Conservation (phyloP, 1,284 basidiomycete species). For the Sporisorium sorghi region DNA sequence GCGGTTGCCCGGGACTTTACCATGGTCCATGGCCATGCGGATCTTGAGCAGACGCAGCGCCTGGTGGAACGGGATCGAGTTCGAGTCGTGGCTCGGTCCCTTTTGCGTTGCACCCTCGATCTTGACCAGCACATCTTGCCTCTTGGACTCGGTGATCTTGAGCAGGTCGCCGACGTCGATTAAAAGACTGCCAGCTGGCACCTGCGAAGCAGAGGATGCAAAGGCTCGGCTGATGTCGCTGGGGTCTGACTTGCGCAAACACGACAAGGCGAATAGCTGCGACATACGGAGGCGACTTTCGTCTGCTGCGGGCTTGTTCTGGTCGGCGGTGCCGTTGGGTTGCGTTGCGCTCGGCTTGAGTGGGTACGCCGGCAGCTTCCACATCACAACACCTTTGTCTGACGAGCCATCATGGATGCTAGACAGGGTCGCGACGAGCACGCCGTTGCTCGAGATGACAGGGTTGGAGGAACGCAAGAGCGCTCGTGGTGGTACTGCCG, state of each 20-base stretch:
- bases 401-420: slow-evolving; percentile 1
- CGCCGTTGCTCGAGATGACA: slow-evolving; percentile 40
- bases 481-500: slow-evolving; percentile 22
- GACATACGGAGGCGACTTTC: slow-evolving; percentile 3
- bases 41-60: slow-evolving; percentile 44
- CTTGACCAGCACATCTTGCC: slow-evolving; percentile 41
- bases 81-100: slow-evolving; percentile 39
- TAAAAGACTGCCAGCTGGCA: slow-evolving; percentile 11
- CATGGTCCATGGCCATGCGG: slow-evolving; percentile 32
- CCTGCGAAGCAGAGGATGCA: neutral
- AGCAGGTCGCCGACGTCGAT: slow-evolving; percentile 35
- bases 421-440: slow-evolving; percentile 24
- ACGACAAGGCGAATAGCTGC: slow-evolving; percentile 24
- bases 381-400: slow-evolving; percentile 21
- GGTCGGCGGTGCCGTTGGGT: neutral
- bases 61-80: slow-evolving; percentile 35
- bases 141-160: slow-evolving; percentile 46
- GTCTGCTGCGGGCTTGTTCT: neutral
- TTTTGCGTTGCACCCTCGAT: slow-evolving; percentile 42
- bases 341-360: neutral
- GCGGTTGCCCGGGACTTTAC: neutral
- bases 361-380: slow-evolving; percentile 21
- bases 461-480: slow-evolving; percentile 25
- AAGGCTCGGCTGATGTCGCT: slow-evolving; percentile 32
- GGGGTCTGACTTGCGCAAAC: slow-evolving; percentile 35